Percentiles rank a stretch among this genome's conserved stretches.
Evolutionary conservation across 148 eudicot genomes (phyloP).

Genomic region (Cornus controversa): DNA sequence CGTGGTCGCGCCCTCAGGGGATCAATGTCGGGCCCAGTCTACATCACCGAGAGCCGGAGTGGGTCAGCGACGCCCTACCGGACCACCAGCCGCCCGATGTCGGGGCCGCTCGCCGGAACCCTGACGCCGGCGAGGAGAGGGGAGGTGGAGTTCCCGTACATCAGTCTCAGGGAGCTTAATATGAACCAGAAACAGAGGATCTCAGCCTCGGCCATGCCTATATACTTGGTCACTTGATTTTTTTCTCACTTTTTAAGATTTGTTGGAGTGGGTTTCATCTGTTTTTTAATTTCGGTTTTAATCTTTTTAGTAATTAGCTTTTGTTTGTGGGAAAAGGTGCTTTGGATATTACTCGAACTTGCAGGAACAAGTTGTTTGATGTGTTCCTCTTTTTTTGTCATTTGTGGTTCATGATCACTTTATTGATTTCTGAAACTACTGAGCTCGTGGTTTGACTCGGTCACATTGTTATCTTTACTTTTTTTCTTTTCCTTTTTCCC

Average conservation of each 20-base stretch:
- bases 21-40: slow-evolving; percentile 75
- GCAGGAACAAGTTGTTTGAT: too few relatives aligned
- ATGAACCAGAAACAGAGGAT: slow-evolving; percentile 48
- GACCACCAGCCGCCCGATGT: slow-evolving; percentile 45
- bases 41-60: slow-evolving; percentile 64
- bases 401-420: not conserved
- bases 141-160: slow-evolving; percentile 57
- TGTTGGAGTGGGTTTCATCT: too few relatives aligned
- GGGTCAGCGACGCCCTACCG: slow-evolving; percentile 57
- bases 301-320: not conserved
- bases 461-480: not conserved
- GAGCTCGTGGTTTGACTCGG: not conserved
- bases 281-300: too few relatives aligned
- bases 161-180: slow-evolving; percentile 66
- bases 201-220: slow-evolving; percentile 58
- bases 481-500: not conserved
- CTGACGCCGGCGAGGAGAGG: slow-evolving; percentile 28
- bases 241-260: too few relatives aligned
- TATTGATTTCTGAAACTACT: not conserved
- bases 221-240: slow-evolving; percentile 68
- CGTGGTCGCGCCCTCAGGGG: slow-evolving; percentile 4
- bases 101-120: slow-evolving; percentile 56
- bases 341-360: not conserved
- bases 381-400: too few relatives aligned
- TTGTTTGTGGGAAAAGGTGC: not conserved